Evolutionary conservation across 208 protist genomes (phyloP).

Genomic region (Trypanosoma platydactyli): DNA sequence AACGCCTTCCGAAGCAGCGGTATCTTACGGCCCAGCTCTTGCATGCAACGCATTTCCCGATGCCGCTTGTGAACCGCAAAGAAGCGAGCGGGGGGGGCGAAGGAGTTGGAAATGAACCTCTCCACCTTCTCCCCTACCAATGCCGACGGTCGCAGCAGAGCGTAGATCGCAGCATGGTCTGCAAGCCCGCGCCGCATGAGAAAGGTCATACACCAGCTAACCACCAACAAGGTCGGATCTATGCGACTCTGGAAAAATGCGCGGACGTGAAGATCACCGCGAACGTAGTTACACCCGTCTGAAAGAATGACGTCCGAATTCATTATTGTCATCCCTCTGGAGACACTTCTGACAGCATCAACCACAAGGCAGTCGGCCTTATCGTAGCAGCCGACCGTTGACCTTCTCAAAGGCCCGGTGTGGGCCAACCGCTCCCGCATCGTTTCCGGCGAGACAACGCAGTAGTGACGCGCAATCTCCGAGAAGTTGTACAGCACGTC

Average conservation of each 20-base stretch:
- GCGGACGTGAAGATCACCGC: no score
- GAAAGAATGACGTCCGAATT: neutral
- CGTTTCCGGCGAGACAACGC: neutral
- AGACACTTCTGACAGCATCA: neutral
- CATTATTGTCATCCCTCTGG: neutral
- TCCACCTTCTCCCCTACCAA: neutral
- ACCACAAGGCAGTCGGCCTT: neutral
- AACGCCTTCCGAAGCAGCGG: neutral
- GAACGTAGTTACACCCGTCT: no score
- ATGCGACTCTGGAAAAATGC: no score
- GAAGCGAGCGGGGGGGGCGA: neutral
- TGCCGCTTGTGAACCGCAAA: conserved; percentile 7
- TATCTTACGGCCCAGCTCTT: neutral
- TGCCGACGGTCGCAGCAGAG: neutral
- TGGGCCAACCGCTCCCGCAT: neutral
- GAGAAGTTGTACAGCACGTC: conserved; percentile 3
- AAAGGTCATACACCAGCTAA: neutral
- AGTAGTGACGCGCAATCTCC: conserved; percentile 1
- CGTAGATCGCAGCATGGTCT: conserved; percentile 1
- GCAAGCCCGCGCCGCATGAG: neutral
- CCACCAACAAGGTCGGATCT: neutral
- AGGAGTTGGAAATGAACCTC: neutral
- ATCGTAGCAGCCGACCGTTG: neutral
- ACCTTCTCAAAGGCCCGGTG: neutral
- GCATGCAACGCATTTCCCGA: neutral